Evolutionary conservation across 345 rosid species (phyloP), one percentile per base, ranked within the genome.

Genomic region (Populus pruinosa): DNA sequence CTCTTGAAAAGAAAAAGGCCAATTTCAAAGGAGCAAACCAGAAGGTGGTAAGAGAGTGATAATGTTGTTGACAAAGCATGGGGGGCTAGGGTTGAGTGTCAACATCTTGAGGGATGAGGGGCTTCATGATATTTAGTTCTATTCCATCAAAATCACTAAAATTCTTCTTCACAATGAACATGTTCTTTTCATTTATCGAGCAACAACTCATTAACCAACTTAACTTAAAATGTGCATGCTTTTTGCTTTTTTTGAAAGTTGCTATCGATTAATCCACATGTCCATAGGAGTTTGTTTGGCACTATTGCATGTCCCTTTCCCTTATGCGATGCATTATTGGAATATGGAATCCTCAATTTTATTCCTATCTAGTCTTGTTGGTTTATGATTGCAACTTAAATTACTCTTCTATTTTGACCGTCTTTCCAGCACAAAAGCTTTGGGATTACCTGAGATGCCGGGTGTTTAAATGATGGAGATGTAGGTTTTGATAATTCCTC

Each of bases 401-500:
- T 56, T 18, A 29, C 49, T 41, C 70, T 53, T 53, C 10, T 20
- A 18, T 53, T 53, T 53, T 18, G 59, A n/a, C 23, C 79, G 83
- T 87, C 88, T 75, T 90, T 86, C 77, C 90, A 94, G 86, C 86
- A 89, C 79, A 90, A 89, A 79, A 85, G 90, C 25, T 86, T 90
- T 69, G 89, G 95, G 97, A 81, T 85, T 83, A 68, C 84, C 49
- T 92, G 87, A 82, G 83, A 81, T 43, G 59, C 20, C 3, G 23
- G 59, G n/a, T 53, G 59, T 53, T 53, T 53, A 53, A 75, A 80
- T 69, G 93, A 87, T 25, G 89, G 87, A 64, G 89, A 90, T 81
- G 80, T 87, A 17, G 77, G 85, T 43, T 89, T 87, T 76, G 87
- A 82, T 83, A 83, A 82, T 74, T 75, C 88, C 80, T 84, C 94